phyloP scores from a whole-genome alignment of 2,329 filamentous ascomycete species.

The Lecanicillium sp. region DNA sequence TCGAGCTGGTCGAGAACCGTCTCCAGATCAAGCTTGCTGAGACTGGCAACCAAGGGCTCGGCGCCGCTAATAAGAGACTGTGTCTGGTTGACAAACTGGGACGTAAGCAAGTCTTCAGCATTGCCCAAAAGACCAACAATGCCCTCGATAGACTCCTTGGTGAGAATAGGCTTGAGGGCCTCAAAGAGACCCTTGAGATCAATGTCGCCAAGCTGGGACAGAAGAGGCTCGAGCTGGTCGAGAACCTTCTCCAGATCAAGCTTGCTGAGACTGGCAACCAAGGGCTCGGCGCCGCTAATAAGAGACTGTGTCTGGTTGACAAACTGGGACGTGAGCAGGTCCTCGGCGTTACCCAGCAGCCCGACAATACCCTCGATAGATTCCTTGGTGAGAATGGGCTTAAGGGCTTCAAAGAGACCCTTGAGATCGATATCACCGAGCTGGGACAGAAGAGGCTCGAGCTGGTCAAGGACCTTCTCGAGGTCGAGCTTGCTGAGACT shows the following conservation, averaged over 20 bases:
- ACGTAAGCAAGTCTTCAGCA: constrained; percentile 27
- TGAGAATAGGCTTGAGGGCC: constrained; percentile 14
- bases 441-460: constrained; percentile 17
- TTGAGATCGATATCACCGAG: constrained; percentile 18
- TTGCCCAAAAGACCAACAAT: constrained; percentile 26
- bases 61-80: constrained; percentile 19
- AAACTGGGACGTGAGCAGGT: constrained; percentile 21
- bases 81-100: constrained; percentile 33
- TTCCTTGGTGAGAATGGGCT: constrained; percentile 18
- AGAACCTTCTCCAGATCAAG: constrained; percentile 20
- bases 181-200: constrained; percentile 10
- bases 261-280: constrained; percentile 18
- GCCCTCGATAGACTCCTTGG: constrained; percentile 15
- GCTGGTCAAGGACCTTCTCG: constrained; percentile 19
- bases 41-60: constrained; percentile 22
- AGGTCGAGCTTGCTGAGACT: constrained; percentile 25
- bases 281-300: constrained; percentile 20
- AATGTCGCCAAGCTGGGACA: constrained; percentile 8
- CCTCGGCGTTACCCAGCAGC: constrained; percentile 26
- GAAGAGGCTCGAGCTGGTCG: constrained; percentile 11
- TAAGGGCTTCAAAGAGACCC: constrained; percentile 16
- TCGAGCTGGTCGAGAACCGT: constrained; percentile 14
- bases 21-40: constrained; percentile 25
- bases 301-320: constrained; percentile 21
- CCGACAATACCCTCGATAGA: constrained; percentile 20